Evolutionary conservation across 495 filamentous ascomycete species (phyloP).

Genomic region (Talaromyces stipitatus): DNA sequence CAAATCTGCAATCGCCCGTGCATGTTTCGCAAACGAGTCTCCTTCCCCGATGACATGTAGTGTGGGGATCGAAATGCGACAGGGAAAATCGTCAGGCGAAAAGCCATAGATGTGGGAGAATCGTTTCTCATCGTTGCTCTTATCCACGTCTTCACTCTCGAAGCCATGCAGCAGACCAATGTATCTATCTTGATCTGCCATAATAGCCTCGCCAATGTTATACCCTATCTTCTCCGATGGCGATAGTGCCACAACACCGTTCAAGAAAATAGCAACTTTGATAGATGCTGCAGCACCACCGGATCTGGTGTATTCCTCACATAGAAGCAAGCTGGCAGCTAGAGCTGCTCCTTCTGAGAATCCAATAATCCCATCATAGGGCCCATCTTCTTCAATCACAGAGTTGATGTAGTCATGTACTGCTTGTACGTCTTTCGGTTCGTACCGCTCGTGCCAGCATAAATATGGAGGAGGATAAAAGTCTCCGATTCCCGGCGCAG

Average conservation of each 20-base stretch:
- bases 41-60: conserved; percentile 12
- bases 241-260: neutral
- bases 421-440: conserved; percentile 6
- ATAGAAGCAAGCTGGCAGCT: conserved; percentile 6
- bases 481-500: conserved; percentile 4
- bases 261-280: conserved; percentile 15
- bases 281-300: conserved; percentile 5
- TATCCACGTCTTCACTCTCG: neutral
- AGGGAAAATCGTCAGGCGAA: conserved; percentile 1
- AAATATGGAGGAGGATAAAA: conserved; percentile 11
- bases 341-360: conserved; percentile 14
- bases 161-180: neutral
- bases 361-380: conserved; percentile 16
- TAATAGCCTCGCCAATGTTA: neutral
- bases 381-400: conserved; percentile 13
- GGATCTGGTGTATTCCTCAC: conserved; percentile 2
- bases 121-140: neutral
- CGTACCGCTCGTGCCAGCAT: conserved; percentile 8
- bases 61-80: conserved; percentile 12
- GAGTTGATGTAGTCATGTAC: conserved; percentile 11
- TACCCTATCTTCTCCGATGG: conserved; percentile 1
- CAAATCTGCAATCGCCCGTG: conserved; percentile 2
- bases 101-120: neutral
- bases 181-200: neutral
- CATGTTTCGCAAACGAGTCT: conserved; percentile 7